Evolutionary conservation across 306 rosid genomes (phyloP).

Genomic region (Glycyrrhiza uralensis): DNA sequence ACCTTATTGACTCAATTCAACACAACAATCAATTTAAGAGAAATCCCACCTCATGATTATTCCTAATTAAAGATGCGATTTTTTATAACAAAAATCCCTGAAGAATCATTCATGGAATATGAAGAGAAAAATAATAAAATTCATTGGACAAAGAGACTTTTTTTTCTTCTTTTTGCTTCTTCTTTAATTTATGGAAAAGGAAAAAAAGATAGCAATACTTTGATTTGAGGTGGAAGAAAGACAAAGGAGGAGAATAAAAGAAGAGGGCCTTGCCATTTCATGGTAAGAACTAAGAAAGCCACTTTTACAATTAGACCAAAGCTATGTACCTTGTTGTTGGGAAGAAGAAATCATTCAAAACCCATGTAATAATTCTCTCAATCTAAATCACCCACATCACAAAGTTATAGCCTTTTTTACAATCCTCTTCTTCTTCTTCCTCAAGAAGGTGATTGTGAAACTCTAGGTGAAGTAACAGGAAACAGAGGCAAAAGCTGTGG

Average conservation of each 20-base stretch:
- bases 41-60: neutral
- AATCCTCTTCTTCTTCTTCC: neutral
- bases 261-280: slow-evolving; percentile 34
- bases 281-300: slow-evolving; percentile 29
- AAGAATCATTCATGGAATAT: slow-evolving; percentile 17
- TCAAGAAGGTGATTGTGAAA: slow-evolving; percentile 67
- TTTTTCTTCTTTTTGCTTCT: neutral
- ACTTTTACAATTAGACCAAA: slow-evolving; percentile 59
- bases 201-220: slow-evolving; percentile 5
- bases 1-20: slow-evolving; percentile 23
- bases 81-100: slow-evolving; percentile 4
- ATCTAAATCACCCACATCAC: slow-evolving; percentile 30
- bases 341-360: slow-evolving; percentile 28
- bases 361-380: slow-evolving; percentile 25
- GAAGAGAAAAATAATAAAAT: neutral
- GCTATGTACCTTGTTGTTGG: slow-evolving; percentile 37
- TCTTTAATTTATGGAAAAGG: slow-evolving; percentile 28
- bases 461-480: slow-evolving; percentile 80
- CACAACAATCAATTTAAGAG: slow-evolving; percentile 11
- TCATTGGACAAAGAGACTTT: slow-evolving; percentile 15
- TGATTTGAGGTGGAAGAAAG: neutral
- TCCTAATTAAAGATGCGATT: slow-evolving; percentile 11
- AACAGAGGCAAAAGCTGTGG: slow-evolving; percentile 83
- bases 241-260: slow-evolving; percentile 14
- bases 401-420: slow-evolving; percentile 9